Evolutionary conservation across 2,329 filamentous ascomycete genomes (phyloP).

Genomic region (Colletotrichum horii): DNA sequence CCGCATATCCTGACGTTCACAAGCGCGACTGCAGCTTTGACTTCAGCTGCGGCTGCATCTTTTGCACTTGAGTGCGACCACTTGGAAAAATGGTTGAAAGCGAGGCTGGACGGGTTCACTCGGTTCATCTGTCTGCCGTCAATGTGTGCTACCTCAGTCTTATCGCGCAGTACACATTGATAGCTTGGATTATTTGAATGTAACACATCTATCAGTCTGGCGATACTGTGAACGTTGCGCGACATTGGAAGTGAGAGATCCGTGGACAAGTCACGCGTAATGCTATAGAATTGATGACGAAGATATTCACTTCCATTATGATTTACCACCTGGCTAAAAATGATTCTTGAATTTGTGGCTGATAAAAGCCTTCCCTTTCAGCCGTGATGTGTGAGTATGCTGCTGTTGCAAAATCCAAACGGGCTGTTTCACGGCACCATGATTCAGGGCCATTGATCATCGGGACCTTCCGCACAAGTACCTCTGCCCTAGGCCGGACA

Average conservation of each 20-base stretch:
- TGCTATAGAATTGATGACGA: too few relatives aligned
- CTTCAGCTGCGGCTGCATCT: neutral
- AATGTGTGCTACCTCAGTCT: neutral
- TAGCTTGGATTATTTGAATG: neutral
- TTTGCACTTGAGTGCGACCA: neutral
- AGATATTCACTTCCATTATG: too few relatives aligned
- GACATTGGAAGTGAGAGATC: neutral
- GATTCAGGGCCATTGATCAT: neutral
- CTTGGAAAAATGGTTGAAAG: neutral
- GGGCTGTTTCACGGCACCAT: neutral
- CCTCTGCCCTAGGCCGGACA: neutral
- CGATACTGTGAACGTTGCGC: neutral
- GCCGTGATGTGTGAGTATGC: neutral
- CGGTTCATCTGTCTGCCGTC: neutral
- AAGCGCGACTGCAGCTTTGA: neutral
- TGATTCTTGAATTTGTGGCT: accelerated
- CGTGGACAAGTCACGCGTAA: too few relatives aligned
- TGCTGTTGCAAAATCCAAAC: neutral
- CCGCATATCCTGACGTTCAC: neutral
- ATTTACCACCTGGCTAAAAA: neutral
- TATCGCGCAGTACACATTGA: neutral
- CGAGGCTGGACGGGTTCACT: neutral
- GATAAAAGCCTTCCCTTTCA: neutral
- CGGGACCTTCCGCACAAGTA: neutral
- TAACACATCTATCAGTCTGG: neutral